A percentile compares a stretch with the other conserved stretches of the same genome.
phyloP scores from a whole-genome alignment of 495 filamentous ascomycete genomes.

The Aspergillus nanangensis region DNA sequence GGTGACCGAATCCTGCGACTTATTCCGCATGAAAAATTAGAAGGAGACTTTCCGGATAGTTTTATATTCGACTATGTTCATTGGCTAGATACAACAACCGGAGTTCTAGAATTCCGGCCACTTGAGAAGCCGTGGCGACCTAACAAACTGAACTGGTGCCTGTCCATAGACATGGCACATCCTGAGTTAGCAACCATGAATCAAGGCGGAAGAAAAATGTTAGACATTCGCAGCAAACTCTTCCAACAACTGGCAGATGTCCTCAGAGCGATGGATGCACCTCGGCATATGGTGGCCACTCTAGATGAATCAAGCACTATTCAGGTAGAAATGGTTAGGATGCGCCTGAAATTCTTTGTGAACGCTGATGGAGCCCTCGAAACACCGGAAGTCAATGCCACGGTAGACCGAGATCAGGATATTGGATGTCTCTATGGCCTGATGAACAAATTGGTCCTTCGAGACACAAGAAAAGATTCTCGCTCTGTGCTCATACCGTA shows the following conservation, averaged over 20 bases:
- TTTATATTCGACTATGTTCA: constrained; percentile 39
- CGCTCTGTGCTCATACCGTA: constrained; percentile 46
- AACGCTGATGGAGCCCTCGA: constrained; percentile 23
- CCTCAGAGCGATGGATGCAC: constrained; percentile 22
- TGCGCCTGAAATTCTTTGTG: constrained; percentile 44
- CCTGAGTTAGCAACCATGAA: neutral
- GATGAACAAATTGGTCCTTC: constrained; percentile 46
- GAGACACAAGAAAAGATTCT: constrained; percentile 6
- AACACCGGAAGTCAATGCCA: constrained; percentile 46
- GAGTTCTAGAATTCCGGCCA: constrained; percentile 43
- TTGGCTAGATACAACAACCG: constrained; percentile 35
- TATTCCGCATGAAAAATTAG: constrained; percentile 35
- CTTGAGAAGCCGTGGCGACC: constrained; percentile 32
- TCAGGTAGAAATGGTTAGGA: constrained; percentile 37
- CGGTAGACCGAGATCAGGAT: constrained; percentile 47
- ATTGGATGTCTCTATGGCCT: constrained; percentile 51
- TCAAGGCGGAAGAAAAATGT: constrained; percentile 10
- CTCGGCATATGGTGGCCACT: constrained; percentile 29
- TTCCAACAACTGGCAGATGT: constrained; percentile 23
- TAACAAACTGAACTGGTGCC: constrained; percentile 20
- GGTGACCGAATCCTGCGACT: constrained; percentile 30
- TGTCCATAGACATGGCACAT: constrained; percentile 3
- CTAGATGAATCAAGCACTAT: constrained; percentile 17
- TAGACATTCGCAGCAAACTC: constrained; percentile 28
- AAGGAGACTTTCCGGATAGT: constrained; percentile 36